Evolutionary conservation across 495 filamentous ascomycete genomes (phyloP).

Genomic region (Aspergillus leporis): DNA sequence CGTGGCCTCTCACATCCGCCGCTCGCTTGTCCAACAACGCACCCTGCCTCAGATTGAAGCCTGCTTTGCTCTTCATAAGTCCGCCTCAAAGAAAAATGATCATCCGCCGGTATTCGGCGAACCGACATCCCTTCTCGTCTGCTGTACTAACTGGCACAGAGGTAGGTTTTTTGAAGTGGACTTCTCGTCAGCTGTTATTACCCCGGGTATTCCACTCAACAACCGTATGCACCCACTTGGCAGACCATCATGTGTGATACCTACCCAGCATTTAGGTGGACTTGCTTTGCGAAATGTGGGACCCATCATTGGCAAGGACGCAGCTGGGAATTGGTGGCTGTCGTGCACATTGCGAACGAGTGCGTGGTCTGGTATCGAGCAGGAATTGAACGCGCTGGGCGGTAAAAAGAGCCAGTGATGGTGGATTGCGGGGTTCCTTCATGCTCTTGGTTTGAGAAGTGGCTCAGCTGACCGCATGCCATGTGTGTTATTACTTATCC

Average conservation of each 20-base stretch:
- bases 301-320: conserved; percentile 45
- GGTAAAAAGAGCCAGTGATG: not conserved
- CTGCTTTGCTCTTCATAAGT: conserved; percentile 20
- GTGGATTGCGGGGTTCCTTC: no score
- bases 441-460: no score
- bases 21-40: conserved; percentile 35
- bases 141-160: conserved; percentile 46
- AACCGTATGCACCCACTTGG: not conserved
- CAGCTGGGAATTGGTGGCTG: conserved; percentile 48
- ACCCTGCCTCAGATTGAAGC: conserved; percentile 41
- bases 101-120: conserved; percentile 2
- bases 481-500: no score
- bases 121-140: conserved; percentile 20
- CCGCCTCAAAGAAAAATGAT: conserved; percentile 12
- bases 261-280: conserved; percentile 25
- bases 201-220: conserved; percentile 1
- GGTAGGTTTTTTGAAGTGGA: conserved; percentile 41
- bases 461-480: no score
- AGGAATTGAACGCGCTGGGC: not conserved
- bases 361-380: not conserved
- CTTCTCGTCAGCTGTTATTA: conserved; percentile 40
- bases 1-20: conserved; percentile 31
- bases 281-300: conserved; percentile 23
- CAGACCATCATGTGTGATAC: conserved; percentile 20
- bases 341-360: not conserved